Conservation (phyloP, 768 basidiomycete species). For the Tricholoma matsutake region DNA sequence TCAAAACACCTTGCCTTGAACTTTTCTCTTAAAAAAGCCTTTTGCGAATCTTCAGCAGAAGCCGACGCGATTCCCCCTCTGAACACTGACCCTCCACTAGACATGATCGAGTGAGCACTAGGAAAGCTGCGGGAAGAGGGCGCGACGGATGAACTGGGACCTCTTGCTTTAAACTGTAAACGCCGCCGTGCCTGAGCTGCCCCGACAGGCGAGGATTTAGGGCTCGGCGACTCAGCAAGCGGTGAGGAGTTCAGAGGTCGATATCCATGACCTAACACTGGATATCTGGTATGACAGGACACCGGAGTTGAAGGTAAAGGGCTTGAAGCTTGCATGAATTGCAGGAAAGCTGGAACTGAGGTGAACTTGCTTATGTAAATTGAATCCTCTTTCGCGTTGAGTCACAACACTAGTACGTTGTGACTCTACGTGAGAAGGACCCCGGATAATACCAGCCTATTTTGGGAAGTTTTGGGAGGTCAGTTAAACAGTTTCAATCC, state of each 20-base stretch:
- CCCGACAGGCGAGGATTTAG: slow-evolving; percentile 43
- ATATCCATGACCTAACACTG: slow-evolving; percentile 10
- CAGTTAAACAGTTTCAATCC: no score
- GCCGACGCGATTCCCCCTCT: slow-evolving; percentile 9
- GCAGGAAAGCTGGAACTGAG: background rate
- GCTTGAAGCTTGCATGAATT: slow-evolving; percentile 6
- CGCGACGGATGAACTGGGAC: slow-evolving; percentile 27
- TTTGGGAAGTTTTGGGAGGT: no score
- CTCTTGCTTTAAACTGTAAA: slow-evolving; percentile 47
- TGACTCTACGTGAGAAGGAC: no score
- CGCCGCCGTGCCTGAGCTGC: slow-evolving; percentile 47
- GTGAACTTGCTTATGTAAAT: slow-evolving; percentile 4
- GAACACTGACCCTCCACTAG: slow-evolving; percentile 23
- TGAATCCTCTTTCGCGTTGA: no score
- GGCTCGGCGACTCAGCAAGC: slow-evolving; percentile 39
- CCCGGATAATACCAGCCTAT: no score
- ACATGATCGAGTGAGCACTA: slow-evolving; percentile 5
- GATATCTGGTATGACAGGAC: slow-evolving; percentile 1
- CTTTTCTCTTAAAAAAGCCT: slow-evolving; percentile 53
- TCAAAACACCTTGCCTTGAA: slow-evolving; percentile 63
- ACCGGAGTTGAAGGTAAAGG: slow-evolving; percentile 13
- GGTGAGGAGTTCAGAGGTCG: slow-evolving; percentile 50
- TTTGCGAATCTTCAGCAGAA: slow-evolving; percentile 44
- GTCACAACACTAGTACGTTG: no score
- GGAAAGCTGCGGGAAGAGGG: slow-evolving; percentile 16